Evolutionary conservation across 176 grass and related monocot species (phyloP).

Genomic region (Alopecurus myosuroides): DNA sequence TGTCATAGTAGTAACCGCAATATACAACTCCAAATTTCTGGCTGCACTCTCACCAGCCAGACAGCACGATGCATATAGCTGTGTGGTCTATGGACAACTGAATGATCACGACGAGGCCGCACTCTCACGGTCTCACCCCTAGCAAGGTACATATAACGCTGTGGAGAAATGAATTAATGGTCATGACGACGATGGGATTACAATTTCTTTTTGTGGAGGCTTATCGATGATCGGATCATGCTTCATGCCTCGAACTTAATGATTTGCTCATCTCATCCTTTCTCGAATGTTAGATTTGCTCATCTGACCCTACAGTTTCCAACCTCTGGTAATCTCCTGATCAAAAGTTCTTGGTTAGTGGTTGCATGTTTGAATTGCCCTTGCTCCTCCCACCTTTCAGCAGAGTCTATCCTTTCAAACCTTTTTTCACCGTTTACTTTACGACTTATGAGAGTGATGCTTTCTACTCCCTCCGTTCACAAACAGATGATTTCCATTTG

Average conservation of each 20-base stretch:
- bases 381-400: neutral
- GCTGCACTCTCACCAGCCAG: neutral
- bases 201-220: neutral
- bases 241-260: neutral
- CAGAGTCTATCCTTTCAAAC: neutral
- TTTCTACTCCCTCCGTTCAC: no score
- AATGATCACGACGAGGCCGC: neutral
- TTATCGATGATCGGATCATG: neutral
- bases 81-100: neutral
- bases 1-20: neutral
- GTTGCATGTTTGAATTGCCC: conserved; percentile 15
- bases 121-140: no score
- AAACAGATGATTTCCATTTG: no score
- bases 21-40: neutral
- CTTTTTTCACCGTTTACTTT: neutral
- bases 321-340: neutral
- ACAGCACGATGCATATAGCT: neutral
- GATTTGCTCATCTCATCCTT: neutral
- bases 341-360: conserved; percentile 1
- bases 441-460: neutral
- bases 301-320: neutral
- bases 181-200: neutral
- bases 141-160: no score
- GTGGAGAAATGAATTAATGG: neutral
- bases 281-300: neutral